A percentile compares a stretch with the other conserved stretches of the same genome.
Conservation (phyloP, 768 basidiomycete genomes). For the Lyophyllum atratum region DNA sequence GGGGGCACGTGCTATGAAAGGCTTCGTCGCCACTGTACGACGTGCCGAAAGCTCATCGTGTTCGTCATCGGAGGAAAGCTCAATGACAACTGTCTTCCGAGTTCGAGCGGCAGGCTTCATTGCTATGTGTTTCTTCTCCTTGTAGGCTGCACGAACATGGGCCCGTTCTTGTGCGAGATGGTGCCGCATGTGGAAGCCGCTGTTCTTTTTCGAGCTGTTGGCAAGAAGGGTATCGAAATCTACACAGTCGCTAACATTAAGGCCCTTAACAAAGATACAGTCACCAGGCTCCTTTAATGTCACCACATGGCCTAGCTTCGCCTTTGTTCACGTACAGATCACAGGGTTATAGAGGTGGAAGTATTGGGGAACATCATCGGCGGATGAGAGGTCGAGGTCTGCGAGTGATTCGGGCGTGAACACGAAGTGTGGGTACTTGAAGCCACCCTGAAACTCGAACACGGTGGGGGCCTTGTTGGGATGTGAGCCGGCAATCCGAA, state of each 20-base stretch:
- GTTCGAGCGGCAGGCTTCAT: not conserved
- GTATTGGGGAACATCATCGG: not conserved
- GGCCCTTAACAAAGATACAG: not conserved
- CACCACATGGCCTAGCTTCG: not conserved
- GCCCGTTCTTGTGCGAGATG: not conserved
- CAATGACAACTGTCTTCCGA: not conserved
- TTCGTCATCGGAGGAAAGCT: not conserved
- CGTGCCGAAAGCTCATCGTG: not conserved
- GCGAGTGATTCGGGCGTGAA: not conserved
- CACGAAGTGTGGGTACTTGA: constrained; percentile 2
- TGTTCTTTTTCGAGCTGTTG: not conserved
- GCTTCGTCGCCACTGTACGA: not conserved
- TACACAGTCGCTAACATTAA: not conserved
- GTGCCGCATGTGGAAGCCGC: not conserved
- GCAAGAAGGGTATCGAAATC: not conserved
- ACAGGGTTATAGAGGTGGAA: not conserved
- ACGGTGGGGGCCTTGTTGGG: not conserved
- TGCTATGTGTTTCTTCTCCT: not conserved
- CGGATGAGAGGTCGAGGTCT: not conserved
- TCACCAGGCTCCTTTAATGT: not conserved
- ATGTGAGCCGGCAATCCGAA: too few species aligned
- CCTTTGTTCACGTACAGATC: constrained; percentile 3
- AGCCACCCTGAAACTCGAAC: constrained; percentile 3
- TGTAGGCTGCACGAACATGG: not conserved
- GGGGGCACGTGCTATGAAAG: not conserved